Evolutionary conservation across 208 protist genomes (phyloP), one percentile per base, ranked within the genome.

Genomic region (Leishmania mexicana): DNA sequence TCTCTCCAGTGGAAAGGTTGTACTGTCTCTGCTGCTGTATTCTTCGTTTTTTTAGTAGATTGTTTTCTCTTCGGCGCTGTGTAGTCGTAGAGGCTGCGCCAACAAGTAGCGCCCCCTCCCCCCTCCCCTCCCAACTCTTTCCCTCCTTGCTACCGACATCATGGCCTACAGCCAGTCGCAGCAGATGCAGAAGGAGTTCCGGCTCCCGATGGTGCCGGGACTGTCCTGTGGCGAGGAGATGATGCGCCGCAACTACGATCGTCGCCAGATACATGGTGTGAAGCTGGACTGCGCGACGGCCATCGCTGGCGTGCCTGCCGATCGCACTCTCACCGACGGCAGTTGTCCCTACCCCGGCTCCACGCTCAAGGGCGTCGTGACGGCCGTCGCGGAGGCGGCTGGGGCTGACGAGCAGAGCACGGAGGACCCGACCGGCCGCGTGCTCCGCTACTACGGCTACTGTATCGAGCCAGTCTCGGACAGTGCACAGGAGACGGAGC

Each of bases 371-470:
- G 85, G 75, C 10, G 76, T 77, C 4, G 82, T n/a, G n/a, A 79
- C 45, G 38, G 65, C 76, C 62, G 6, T n/a, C 71, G 71, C 45
- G 45, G 70, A 57, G 67, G 81, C 53, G 57, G n/a, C 19, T 49
- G 57, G 21, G 58, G 58, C 21, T 5, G 73, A 58, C 11, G 78
- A 21, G 15, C 42, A 72, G 15, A 19, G 68, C 31, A 64, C 31
- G 0, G 81, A 84, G 65, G 92, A 94, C 70, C 89, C 96, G 28
- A 90, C 87, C n/a, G 92, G 92, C 3, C 85, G 89, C 42, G 93
- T 96, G 51, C 84, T 99, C 13, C 93, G 98, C 74, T 99, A 99
- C 88, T 98, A 97, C 79, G 97, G 89, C 42, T 99, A 97, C 90
- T 99, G 98, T 78, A 89, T 96, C 31, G 98, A 99, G 87, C 83